Conservation (phyloP, 1,139 yeast genomes). For the Debaryomyces subglobosus region DNA sequence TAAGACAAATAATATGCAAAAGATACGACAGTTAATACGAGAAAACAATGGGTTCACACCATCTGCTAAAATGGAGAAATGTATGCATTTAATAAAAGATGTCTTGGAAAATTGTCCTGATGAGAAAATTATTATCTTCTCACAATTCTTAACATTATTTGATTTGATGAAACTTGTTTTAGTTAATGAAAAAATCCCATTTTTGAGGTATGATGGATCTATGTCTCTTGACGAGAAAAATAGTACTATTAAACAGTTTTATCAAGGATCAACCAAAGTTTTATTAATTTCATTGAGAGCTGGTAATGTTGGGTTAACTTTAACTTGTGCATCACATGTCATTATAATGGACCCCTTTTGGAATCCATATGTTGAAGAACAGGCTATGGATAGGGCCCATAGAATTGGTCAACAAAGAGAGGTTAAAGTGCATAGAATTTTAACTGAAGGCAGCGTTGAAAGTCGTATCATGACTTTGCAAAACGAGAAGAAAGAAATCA, state of each 20-base stretch:
- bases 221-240: constrained; percentile 73
- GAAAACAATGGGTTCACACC: constrained; percentile 39
- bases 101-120: constrained; percentile 46
- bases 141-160: constrained; percentile 82
- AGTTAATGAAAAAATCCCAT: constrained; percentile 46
- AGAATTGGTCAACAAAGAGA: constrained; percentile 84
- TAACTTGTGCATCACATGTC: constrained; percentile 92
- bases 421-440: constrained; percentile 73
- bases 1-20: constrained; percentile 18
- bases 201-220: constrained; percentile 77
- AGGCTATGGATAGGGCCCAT: constrained; percentile 94
- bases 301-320: constrained; percentile 89
- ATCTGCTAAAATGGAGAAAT: constrained; percentile 59
- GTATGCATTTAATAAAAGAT: constrained; percentile 47
- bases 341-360: constrained; percentile 91
- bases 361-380: constrained; percentile 96
- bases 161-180: constrained; percentile 68
- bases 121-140: constrained; percentile 76
- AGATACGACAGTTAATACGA: constrained; percentile 30
- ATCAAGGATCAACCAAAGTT: constrained; percentile 54
- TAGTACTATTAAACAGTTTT: constrained; percentile 62
- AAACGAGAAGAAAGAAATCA: constrained; percentile 69
- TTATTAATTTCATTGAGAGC: constrained; percentile 81
- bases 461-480: constrained; percentile 83
- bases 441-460: constrained; percentile 73